Base-by-base conservation (phyloP, 1,284 basidiomycete species). In the Cystobasidiaceae sp. region DNA sequence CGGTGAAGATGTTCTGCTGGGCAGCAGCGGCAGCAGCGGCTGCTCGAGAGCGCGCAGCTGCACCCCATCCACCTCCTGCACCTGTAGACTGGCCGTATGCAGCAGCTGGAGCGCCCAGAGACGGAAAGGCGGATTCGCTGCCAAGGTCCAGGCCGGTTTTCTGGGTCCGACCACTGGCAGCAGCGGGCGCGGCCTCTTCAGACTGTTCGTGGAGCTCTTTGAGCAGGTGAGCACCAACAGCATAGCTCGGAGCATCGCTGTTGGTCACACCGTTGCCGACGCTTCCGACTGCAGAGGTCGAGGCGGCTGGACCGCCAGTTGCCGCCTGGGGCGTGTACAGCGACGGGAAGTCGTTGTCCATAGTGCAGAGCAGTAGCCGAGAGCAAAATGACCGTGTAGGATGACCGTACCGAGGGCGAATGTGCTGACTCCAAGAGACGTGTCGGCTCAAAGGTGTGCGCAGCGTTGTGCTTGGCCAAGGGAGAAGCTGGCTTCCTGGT, bases 81-180 rank as follows among this genome's bases (percentile, higher is more conserved):
- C 59, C 49, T 57, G 72, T 75, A 56, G 71, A n/a, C n/a, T n/a
- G n/a, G n/a, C n/a, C 68, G 2, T 69, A 63, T 33, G 73, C 58
- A 64, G 70, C 61, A 19, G 72, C 62, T 19, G 51, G 51, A 34
- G 72, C 72, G 46, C 75, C 76, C 32, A 78, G 74, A 55, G 76
- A 72, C 17, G 77, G 77, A 67, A 78, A 78, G 23, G 76, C 75
- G 8, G 72, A 69, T 54, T 78, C 73, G 57, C 75, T 76, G 27
- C 66, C 61, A 34, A 71, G 61, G 67, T 67, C 66, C 8, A 63
- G 46, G 19, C n/a, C n/a, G n/a, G n/a, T 44, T 27, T 33, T 34
- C 39, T 52, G 28, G 30, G 39, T 43, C 25, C 30, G 23, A 15
- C 19, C 44, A 28, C n/a, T n/a, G n/a, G n/a, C n/a, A 33, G 13